Base-by-base conservation (phyloP, 805 yeast species). In the Hanseniaspora taiwanica region DNA sequence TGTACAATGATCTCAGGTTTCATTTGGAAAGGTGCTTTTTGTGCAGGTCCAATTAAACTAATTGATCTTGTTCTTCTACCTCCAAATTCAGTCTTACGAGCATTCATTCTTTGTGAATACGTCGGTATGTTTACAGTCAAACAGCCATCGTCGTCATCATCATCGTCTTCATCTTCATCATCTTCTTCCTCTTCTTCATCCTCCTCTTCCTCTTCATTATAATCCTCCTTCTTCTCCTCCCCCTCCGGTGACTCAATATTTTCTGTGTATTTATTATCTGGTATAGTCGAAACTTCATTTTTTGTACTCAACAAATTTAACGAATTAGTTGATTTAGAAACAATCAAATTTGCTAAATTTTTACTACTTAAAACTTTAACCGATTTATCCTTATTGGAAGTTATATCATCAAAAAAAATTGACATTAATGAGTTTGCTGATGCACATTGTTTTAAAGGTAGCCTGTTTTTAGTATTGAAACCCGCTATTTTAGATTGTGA, bases 111-210 rank as follows among this genome's bases (percentile, higher is more conserved):
- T n/a, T 42, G 44, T 14, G 38, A 40, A 35, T 42, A 40, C 1
- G 41, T 55, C 4, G 61, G 59, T 4, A 56, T 67, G 42, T 62
- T 63, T 45, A 65, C 60, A 43, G 60, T 63, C 29, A 63, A 49
- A 4, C 57, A 58, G 36, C 50, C 59, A 36, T 62, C 64, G 21
- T 55, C 59, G n/a, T 55, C 55, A 9, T 59, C 63, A 31, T 53
- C 55, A 12, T 58, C 60, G 16, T 56, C 59, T 21, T 48, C 54
- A 35, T 47, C 54, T 1, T 46, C 49, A 10, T 54, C 56, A 8
- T 47, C 51, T 3, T 48, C 57, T 2, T 45, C 50, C 17, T 46
- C 51, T n/a, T 52, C 55, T 1, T 43, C 45, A 18, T 46, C 47
- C 3, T 46, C 48, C 27, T 38, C 44, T 4, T 48, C 46, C 36